Evolutionary conservation across 768 basidiomycete species (phyloP), one percentile per base, ranked within the genome.

Genomic region (Antrodiella citrinella): DNA sequence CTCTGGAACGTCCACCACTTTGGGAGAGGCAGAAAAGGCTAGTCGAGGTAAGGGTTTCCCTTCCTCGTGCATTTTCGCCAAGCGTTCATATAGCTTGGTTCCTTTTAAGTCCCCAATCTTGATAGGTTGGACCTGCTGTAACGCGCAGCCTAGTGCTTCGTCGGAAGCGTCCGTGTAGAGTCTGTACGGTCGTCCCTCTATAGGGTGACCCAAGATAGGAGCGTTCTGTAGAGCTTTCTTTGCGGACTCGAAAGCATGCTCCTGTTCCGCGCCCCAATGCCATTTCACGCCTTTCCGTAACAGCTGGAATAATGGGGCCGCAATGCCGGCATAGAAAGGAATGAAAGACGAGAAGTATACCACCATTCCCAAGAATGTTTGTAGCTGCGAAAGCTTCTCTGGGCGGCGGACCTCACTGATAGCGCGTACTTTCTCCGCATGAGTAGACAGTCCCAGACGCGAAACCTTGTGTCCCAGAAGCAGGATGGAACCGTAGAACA

Each of bases 301-400:
- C 2, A 72, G 59, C 10, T 53, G 43, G 44, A 72, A 72, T 3
- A 70, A 54, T 0, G 69, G 72, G 0, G 56, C 39, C 0, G 62
- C 67, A 2, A 69, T 65, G 49, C 57, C 61, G 0, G 70, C 55
- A 51, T 69, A 72, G 44, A 54, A 66, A 3, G 66, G 68, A 13
- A 72, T 65, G 53, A 65, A 72, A 0, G 56, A 26, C 0, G 68
- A 56, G 51, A 71, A 71, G 45, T 71, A 72, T 0, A 70, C 67
- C 25, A 67, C 35, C 57, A 62, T 60, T 12, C 62, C 58, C 9
- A 61, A 42, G 48, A 64, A 63, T 11, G 53, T 59, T 18, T 56
- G 58, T 18, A 64, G 51, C 19, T 55, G 52, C 1, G 49, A n/a
- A 15, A 59, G 45, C 9, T 56, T 58, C 11, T 13, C 9, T 0